Base-by-base conservation (phyloP, 2,329 filamentous ascomycete genomes). In the Calonectria hawksworthii region DNA sequence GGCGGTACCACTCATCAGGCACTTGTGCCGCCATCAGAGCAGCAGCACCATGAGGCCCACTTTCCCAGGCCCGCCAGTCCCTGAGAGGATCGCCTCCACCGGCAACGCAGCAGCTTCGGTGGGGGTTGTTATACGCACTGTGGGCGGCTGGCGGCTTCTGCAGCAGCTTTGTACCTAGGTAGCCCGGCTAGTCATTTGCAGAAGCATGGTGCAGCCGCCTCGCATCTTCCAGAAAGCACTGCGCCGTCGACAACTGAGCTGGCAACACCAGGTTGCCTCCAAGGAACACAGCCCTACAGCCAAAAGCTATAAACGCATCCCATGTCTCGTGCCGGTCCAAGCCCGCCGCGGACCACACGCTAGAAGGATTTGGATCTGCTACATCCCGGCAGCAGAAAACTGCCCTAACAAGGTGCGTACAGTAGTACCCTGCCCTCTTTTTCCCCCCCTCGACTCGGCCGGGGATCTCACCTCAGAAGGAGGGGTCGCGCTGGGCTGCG, bases 21-120 rank as follows among this genome's bases (percentile, higher is more conserved):
- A 63, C 36, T 41, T 63, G 56, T 41, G 56, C 56, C 56, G 36
- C 56, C 61, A 65, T 65, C 61, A 65, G 28, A 65, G 9, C 23
- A 63, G 23, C 50, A 59, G 44, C 56, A 47, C 18, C 38, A 69
- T 47, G 44, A 50, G 66, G 13, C 61, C 72, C 72, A 63, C 72
- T 67, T 67, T 70, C 56, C 61, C 67, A 63, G 56, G 72, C 41
- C 72, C 59, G 36, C 66, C 71, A 52, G 59, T 47, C 64, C 41
- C 54, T 51, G 34, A 50, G 51, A 51, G 72, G 50, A 70, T 74
- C 72, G 72, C 72, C 72, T 74, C 72, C 61, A 34, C 72, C 70
- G 65, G 65, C 59, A 64, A 36, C 67, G 38, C 66, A 68, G 38
- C 66, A 61, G 44, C 59, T 61, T 56, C 61, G 51, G 67, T 59